phyloP scores from a whole-genome alignment of 768 basidiomycete species.

The Podaxis sp. region DNA sequence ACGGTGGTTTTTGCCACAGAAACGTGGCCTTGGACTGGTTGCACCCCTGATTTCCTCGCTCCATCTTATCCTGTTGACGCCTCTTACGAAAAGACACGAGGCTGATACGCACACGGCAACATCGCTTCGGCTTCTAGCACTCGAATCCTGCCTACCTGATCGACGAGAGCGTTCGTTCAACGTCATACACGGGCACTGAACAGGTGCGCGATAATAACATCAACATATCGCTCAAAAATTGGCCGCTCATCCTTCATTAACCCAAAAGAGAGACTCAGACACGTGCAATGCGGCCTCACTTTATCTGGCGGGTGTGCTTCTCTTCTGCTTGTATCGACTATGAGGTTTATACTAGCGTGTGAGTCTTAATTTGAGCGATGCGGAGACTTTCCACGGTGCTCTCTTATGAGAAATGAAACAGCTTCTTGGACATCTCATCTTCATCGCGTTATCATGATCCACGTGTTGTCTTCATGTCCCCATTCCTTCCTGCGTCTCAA shows the following conservation, averaged over 20 bases:
- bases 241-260: too few species aligned
- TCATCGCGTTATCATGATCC: conserved; percentile 16
- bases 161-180: not conserved
- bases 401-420: not conserved
- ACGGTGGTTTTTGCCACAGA: not conserved
- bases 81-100: not conserved
- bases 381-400: not conserved
- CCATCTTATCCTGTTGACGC: not conserved
- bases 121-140: not conserved
- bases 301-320: not conserved
- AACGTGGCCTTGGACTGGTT: not conserved
- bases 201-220: too few species aligned
- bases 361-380: not conserved
- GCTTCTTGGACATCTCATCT: not conserved
- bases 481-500: conserved; percentile 27
- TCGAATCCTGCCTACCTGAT: not conserved
- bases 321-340: not conserved
- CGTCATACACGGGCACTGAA: not conserved
- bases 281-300: not conserved
- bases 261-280: too few species aligned
- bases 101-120: not conserved
- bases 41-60: not conserved
- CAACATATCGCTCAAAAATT: too few species aligned
- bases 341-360: not conserved
- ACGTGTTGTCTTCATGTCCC: conserved; percentile 41